phyloP scores from a whole-genome alignment of 352 stramenopile genomes.

The Phytopythium chamaehyphon region DNA sequence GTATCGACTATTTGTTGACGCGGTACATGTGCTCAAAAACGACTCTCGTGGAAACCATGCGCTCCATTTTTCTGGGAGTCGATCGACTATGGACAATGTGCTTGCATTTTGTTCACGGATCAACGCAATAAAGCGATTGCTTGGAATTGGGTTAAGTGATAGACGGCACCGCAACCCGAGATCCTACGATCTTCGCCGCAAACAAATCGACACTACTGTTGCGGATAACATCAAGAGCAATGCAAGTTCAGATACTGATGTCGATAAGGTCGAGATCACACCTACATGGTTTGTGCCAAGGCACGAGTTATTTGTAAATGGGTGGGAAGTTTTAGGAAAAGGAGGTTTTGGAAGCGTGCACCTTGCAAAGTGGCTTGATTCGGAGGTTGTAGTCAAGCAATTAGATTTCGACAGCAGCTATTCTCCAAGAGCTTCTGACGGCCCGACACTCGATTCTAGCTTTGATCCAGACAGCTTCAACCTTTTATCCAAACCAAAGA shows the following conservation, averaged over 20 bases:
- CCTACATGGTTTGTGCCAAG: constrained; percentile 1
- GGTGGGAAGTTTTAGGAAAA: not conserved
- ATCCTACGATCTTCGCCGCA: not conserved
- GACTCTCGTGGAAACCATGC: not conserved
- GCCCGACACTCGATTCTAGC: no score
- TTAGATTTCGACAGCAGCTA: no score
- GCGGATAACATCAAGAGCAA: not conserved
- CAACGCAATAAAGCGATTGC: not conserved
- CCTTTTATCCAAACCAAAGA: no score
- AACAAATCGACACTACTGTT: not conserved
- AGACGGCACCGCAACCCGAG: no score
- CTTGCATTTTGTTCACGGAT: not conserved
- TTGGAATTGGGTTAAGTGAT: not conserved
- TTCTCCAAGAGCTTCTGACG: not conserved
- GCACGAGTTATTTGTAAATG: not conserved
- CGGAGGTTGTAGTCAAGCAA: constrained; percentile 11
- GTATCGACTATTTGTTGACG: not conserved
- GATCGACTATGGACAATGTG: not conserved
- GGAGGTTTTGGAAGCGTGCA: constrained; percentile 3
- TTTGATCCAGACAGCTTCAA: no score
- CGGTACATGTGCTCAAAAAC: not conserved
- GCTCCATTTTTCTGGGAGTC: not conserved
- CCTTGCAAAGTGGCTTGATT: constrained; percentile 5
- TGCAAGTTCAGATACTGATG: not conserved
- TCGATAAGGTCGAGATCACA: not conserved